A percentile compares a stretch with the other conserved stretches of the same genome.
phyloP scores from a whole-genome alignment of 495 filamentous ascomycete genomes.

The Haplographium delicatum region DNA sequence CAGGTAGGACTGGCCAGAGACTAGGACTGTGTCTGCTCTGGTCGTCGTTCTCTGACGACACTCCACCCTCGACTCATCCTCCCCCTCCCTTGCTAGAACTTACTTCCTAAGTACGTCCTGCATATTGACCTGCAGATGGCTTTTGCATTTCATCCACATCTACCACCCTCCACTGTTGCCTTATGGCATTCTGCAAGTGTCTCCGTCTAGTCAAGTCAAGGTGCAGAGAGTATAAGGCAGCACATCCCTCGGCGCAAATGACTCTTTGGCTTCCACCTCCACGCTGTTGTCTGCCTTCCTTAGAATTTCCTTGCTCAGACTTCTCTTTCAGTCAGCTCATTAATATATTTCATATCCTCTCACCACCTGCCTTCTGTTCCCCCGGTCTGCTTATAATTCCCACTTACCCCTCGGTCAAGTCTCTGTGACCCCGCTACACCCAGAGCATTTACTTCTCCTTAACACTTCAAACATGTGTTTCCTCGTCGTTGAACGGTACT shows the following conservation, averaged over 20 bases:
- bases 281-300: conserved; percentile 11
- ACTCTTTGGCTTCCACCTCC: conserved; percentile 22
- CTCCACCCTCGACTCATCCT: conserved; percentile 19
- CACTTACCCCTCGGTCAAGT: conserved; percentile 7
- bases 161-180: conserved; percentile 19
- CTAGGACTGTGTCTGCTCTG: conserved; percentile 10
- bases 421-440: conserved; percentile 10
- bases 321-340: conserved; percentile 24
- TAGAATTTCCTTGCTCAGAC: conserved; percentile 24
- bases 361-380: not conserved
- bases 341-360: conserved; percentile 26
- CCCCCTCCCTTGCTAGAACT: conserved; percentile 9
- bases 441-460: conserved; percentile 5
- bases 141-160: conserved; percentile 15
- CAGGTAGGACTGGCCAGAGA: conserved; percentile 15
- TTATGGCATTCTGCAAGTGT: conserved; percentile 15
- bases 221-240: conserved; percentile 25
- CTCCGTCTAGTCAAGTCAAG: conserved; percentile 11
- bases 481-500: conserved; percentile 67
- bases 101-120: no score
- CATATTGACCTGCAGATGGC: conserved; percentile 23
- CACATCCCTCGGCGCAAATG: conserved; percentile 22
- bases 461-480: conserved; percentile 51
- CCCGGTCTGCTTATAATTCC: conserved; percentile 8
- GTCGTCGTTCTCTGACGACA: conserved; percentile 3